Percentiles rank a stretch among this genome's conserved stretches.
Evolutionary conservation across 345 rosid species (phyloP).

Genomic region (Jatropha curcas): DNA sequence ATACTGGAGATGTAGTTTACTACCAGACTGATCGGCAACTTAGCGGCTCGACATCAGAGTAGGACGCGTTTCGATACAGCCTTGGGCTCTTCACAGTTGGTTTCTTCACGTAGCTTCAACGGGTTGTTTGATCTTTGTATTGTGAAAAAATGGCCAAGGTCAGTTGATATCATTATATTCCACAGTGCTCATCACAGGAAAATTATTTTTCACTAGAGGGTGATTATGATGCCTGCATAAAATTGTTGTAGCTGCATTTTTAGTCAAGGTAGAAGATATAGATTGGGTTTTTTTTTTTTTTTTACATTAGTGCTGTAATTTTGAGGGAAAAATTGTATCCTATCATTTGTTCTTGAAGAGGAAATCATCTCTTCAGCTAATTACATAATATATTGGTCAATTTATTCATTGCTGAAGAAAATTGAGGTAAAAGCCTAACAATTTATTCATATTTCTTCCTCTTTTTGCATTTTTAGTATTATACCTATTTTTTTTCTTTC

Average conservation of each 20-base stretch:
- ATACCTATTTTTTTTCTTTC: too few species aligned
- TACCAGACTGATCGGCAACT: slow-evolving; percentile 59
- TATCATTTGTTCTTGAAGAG: not conserved
- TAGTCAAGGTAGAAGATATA: not conserved
- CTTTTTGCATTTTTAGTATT: not conserved
- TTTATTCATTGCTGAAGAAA: not conserved
- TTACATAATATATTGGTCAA: not conserved
- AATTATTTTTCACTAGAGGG: not conserved
- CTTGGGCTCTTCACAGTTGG: not conserved
- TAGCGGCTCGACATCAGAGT: slow-evolving; percentile 1
- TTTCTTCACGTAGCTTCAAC: not conserved
- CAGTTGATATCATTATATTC: not conserved
- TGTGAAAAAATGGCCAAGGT: not conserved
- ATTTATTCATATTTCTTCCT: not conserved
- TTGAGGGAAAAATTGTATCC: not conserved
- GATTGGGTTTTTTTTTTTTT: not conserved
- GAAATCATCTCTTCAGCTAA: not conserved
- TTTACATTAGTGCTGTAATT: not conserved
- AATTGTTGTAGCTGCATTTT: not conserved
- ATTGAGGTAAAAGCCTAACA: not conserved
- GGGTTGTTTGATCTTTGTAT: not conserved
- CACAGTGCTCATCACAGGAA: not conserved
- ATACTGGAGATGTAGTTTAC: slow-evolving; percentile 69
- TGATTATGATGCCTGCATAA: not conserved
- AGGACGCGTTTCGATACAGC: not conserved